Base-by-base conservation (phyloP, 306 rosid genomes). In the Carpinus viminea region DNA sequence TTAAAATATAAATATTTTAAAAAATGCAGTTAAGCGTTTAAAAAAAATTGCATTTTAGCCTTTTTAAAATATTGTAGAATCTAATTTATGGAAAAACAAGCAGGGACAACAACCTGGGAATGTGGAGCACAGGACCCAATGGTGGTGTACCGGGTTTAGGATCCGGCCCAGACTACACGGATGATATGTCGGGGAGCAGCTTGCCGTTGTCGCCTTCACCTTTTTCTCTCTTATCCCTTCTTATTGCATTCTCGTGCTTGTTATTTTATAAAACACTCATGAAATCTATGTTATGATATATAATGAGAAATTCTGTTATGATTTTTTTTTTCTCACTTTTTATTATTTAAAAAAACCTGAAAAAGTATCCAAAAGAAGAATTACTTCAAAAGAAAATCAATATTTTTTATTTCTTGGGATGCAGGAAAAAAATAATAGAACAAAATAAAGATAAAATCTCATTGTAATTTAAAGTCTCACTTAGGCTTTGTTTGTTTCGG, bases 71-170 rank as follows among this genome's bases (percentile, higher is more conserved):
- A 48, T 48, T 48, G 15, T 48, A 11, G 52, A 66, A 17, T 18
- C 72, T 38, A 38, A 38, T 11, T 0, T 18, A 17, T 66, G 50
- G 16, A 8, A 9, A 7, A 66, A 41, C 0, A 68, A 47, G 18
- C 83, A 87, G 90, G 85, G 90, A 84, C 83, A 88, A 88, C 77
- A 88, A 86, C 61, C 28, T 88, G 76, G 92, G 92, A 46, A 88
- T 79, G 87, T 88, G 92, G 92, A 82, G 76, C 68, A 82, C 88
- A 21, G 88, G 83, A 54, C 76, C 87, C 74, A 79, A 85, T 12
- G 81, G 66, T 3, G 86, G 76, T 2, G 85, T 72, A 43, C 51
- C 20, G 10, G 82, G 72, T 17, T 38, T 82, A 8, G 85, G 77
- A 2, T 75, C 80, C 1, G 92, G 85, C 2, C 84, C 81, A 8